Evolutionary conservation across 2,329 filamentous ascomycete genomes (phyloP), one percentile per base, ranked within the genome.

Genomic region (Cryphonectria naterciae): DNA sequence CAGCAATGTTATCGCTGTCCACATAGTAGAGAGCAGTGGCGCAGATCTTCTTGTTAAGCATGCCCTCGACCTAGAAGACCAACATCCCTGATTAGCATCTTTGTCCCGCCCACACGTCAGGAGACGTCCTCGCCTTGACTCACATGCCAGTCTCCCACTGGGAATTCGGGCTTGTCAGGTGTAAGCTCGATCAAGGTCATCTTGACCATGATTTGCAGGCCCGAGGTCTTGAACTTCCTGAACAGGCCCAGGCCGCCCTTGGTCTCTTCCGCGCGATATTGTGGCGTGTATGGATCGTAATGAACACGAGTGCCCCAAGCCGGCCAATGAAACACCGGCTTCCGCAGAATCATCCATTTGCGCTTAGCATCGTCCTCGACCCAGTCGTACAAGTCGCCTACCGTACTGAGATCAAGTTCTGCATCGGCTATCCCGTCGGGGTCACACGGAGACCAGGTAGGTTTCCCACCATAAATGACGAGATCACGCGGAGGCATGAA

Each of bases 11-110:
- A 0, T 89, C 84, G 62, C 77, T 80, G 71, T 90, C 86, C 74
- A 88, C 88, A 77, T 90, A 89, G 78, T 89, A 90, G 25, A 92
- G 80, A 0, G 89, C 87, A 0, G 88, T 89, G 0, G 88, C 88
- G 73, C 85, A 85, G 52, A 93, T 91, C 73, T 86, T 86, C 77
- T 92, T 90, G 74, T 92, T 92, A 10, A 84, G 74, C 72, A 81
- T 80, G 25, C 87, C 87, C 73, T 89, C 87, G 2, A 87, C 75
- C 19, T 65, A 28, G 17, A 52, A 52, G 25, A 15, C 22, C 22
- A 32, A 19, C 43, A 19, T 46, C 43, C 6, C 8, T 65, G 28
- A 43, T 65, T 7, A 32, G 13, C 63, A 52, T 8, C 41, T 37
- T n/a, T 11, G 19, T 49, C n/a, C 13, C 22, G 22, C 15, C 3